phyloP scores from a whole-genome alignment of 371 early-diverging fungal genomes.

The Modicella reniformis region DNA sequence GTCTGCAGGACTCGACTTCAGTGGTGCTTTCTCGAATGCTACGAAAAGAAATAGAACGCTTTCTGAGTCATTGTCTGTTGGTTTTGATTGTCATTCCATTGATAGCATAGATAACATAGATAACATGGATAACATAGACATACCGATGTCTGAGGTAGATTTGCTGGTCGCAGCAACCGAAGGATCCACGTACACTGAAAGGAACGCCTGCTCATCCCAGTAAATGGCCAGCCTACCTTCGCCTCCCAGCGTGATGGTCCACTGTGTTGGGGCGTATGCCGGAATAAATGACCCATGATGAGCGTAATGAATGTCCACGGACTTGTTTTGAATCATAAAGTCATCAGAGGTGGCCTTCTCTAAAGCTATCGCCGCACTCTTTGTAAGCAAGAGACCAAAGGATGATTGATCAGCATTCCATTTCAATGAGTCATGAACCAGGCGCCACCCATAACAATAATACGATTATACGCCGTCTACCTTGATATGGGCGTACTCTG shows the following conservation, averaged over 20 bases:
- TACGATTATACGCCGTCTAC: constrained; percentile 13
- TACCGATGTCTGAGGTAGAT: constrained; percentile 2
- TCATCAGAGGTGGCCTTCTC: constrained; percentile 19
- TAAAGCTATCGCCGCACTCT: constrained; percentile 36
- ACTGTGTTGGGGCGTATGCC: constrained; percentile 45
- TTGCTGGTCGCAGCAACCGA: neutral
- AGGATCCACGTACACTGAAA: constrained; percentile 29
- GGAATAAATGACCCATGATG: constrained; percentile 49
- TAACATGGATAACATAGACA: too few relatives aligned
- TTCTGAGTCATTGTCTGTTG: too few relatives aligned
- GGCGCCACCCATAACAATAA: too few relatives aligned
- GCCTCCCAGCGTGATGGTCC: constrained; percentile 33
- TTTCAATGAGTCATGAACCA: too few relatives aligned
- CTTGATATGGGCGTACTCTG: constrained; percentile 31
- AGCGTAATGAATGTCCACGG: constrained; percentile 40
- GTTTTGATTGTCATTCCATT: too few relatives aligned
- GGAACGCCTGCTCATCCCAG: constrained; percentile 53
- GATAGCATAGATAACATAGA: too few relatives aligned
- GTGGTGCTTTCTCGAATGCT: neutral
- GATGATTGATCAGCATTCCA: too few relatives aligned
- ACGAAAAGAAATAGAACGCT: neutral
- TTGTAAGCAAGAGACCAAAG: too few relatives aligned
- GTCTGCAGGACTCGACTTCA: constrained; percentile 17
- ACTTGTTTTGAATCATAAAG: constrained; percentile 28
- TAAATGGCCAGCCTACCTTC: constrained; percentile 40